Evolutionary conservation across 306 rosid genomes (phyloP), one percentile per base, ranked within the genome.

Genomic region (Trichosanthes truncata): DNA sequence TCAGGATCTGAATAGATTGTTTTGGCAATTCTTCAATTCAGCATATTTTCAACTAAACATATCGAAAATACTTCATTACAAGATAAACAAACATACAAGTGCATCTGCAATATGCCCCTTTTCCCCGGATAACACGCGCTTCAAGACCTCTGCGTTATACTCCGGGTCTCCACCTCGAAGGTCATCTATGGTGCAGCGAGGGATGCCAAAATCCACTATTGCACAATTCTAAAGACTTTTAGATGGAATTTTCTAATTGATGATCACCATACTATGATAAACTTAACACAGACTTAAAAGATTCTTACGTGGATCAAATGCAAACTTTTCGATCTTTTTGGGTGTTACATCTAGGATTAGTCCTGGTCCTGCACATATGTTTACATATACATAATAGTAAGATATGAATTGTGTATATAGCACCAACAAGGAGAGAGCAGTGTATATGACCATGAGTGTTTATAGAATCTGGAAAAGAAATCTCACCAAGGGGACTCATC

Each of bases 401-500:
- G 26, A 20, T n/a, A 60, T 17, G 1, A 84, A 48, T 7, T n/a
- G 4, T n/a, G 41, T 26, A 63, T 7, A 60, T 63, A 79, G 18
- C 14, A 80, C 23, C 25, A 73, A 73, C 59, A 73, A 26, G 59
- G 20, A 18, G 62, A 71, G 1, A 23, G 36, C 13, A 21, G 15
- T 21, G 15, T 43, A 46, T 21, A 21, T 43, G 14, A 26, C 21
- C 18, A 43, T 21, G 56, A 2, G 76, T n/a, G 18, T 36, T 45
- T 41, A 33, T 33, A 17, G 33, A 17, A 69, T 74, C 72, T 31
- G 59, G 77, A 76, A 81, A 40, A 62, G 62, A 78, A 26, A 59
- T 78, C 83, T 85, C 88, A 91, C 99, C 98, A 68, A 95, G 94
- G 14, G 99, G 99, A 82, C 97, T 93, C 88, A 95, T 95, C 87